Evolutionary conservation across 2,329 filamentous ascomycete genomes (phyloP), one percentile per base, ranked within the genome.

Genomic region (Periconia macrospinosa): DNA sequence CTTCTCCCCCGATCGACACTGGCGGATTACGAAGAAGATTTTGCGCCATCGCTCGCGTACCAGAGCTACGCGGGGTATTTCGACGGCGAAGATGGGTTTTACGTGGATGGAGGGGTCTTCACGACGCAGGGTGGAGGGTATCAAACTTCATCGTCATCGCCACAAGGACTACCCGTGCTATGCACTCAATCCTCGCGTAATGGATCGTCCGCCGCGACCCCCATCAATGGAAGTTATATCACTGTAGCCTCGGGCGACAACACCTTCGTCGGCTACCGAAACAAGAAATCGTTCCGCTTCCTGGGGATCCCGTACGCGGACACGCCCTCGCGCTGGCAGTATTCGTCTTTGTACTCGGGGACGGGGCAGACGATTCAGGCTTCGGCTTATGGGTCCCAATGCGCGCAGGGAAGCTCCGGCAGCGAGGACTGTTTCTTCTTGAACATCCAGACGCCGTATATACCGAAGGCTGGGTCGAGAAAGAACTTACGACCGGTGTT

Each of bases 181-280:
- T 83, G 81, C 63, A 81, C 80, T 0, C 80, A 83, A 52, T 81
- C 78, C 27, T 58, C 70, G 13, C 67, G 69, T 9, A 79, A 78
- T 42, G 64, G 66, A 1, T 61, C 61, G 2, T 59, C 61, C 6
- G 68, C 51, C 17, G 64, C 68, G 8, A 49, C 45, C 6, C 62
- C 64, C 1, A 58, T 65, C 7, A 56, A 60, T 30, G 69, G 67
- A 8, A 68, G 58, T 20, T 61, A 75, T 41, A 53, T 82, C 17
- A 66, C 69, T 10, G 61, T 82, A 10, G 50, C 70, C 1, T 73
- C 78, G 1, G 66, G 61, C n/a, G 73, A 74, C 3, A 81, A 81
- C 52, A 78, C 62, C 0, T 82, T 76, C 48, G 60, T 78, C 17
- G 81, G 82, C 0, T 82, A 78, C 59, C 75, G 81, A 8, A 82